Evolutionary conservation across 1,139 yeast species (phyloP).

Genomic region (Candida sanyaensis): DNA sequence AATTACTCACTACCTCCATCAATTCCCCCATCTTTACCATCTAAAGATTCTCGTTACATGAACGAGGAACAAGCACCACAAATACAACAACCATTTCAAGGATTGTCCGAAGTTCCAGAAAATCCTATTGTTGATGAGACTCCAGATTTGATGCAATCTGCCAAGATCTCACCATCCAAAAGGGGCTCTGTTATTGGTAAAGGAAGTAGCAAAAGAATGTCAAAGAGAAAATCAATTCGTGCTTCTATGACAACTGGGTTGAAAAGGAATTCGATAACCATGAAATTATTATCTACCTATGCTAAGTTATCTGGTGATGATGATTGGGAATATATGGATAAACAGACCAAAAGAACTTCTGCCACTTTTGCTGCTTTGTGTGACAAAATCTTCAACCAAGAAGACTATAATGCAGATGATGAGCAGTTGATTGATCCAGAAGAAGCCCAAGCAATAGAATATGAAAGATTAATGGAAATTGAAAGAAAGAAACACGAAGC

Average conservation of each 20-base stretch:
- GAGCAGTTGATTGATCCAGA: constrained; percentile 50
- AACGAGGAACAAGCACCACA: constrained; percentile 7
- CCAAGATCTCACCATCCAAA: constrained; percentile 31
- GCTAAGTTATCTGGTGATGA: constrained; percentile 68
- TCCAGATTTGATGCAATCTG: constrained; percentile 31
- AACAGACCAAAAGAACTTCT: constrained; percentile 73
- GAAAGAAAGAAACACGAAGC: constrained; percentile 54
- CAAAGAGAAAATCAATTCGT: constrained; percentile 42
- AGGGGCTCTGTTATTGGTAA: constrained; percentile 29
- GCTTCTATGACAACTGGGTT: constrained; percentile 46
- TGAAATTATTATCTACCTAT: constrained; percentile 67
- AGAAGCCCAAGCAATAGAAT: constrained; percentile 51
- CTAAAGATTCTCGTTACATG: constrained; percentile 30
- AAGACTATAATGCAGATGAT: constrained; percentile 57
- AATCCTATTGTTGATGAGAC: constrained; percentile 28
- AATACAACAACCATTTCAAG: constrained; percentile 2
- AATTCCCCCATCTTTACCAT: constrained; percentile 45
- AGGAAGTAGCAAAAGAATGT: constrained; percentile 29
- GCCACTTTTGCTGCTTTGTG: constrained; percentile 77
- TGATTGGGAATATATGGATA: constrained; percentile 72
- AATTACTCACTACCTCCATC: constrained; percentile 21
- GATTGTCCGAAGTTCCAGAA: constrained; percentile 14
- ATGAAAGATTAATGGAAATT: constrained; percentile 51
- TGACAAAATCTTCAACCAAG: constrained; percentile 70
- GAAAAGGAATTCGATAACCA: constrained; percentile 70